A percentile compares a stretch with the other conserved stretches of the same genome.
These are phyloP conservation scores for Debaryomyces sp. DNA, from an alignment of 1,139 yeast species.

Conservation along the genomic window DNA sequence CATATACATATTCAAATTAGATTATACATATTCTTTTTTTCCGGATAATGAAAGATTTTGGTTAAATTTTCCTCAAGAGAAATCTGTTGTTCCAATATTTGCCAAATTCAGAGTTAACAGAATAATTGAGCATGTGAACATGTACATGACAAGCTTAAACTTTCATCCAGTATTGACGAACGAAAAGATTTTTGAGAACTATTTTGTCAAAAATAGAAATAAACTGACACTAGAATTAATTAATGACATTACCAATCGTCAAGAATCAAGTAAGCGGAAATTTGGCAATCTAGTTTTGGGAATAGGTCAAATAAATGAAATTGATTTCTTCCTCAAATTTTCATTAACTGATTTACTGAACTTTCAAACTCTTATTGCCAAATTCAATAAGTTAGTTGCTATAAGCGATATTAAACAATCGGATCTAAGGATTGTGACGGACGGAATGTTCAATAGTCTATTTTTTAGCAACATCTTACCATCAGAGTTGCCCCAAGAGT, in stretches of 20 bases:
- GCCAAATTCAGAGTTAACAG: conserved; percentile 47
- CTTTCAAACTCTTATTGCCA: conserved; percentile 32
- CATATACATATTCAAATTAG: conserved; percentile 33
- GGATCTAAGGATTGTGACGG: conserved; percentile 39
- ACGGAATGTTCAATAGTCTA: conserved; percentile 15
- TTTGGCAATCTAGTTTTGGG: conserved; percentile 30
- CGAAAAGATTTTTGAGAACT: conserved; percentile 45
- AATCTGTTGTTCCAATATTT: conserved; percentile 33
- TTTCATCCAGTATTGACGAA: conserved; percentile 23
- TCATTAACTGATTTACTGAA: conserved; percentile 50
- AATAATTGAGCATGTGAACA: conserved; percentile 50
- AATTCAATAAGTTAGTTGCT: conserved; percentile 44
- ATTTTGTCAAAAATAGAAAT: conserved; percentile 27
- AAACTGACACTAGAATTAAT: conserved; percentile 39
- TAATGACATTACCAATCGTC: conserved; percentile 22
- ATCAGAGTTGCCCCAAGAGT: neutral
- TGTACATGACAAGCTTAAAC: conserved; percentile 44
- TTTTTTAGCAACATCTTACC: neutral
- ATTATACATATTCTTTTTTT: conserved; percentile 38
- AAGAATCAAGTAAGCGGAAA: conserved; percentile 19
- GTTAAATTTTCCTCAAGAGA: conserved; percentile 35
- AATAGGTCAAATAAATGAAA: conserved; percentile 42
- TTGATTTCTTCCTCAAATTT: conserved; percentile 57
- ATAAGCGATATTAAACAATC: conserved; percentile 46
- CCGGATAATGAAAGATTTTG: conserved; percentile 42